A percentile compares a stretch with the other conserved stretches of the same genome.
phyloP scores from a whole-genome alignment of 2,329 filamentous ascomycete species.

The Pseudohalonectria lignicola region DNA sequence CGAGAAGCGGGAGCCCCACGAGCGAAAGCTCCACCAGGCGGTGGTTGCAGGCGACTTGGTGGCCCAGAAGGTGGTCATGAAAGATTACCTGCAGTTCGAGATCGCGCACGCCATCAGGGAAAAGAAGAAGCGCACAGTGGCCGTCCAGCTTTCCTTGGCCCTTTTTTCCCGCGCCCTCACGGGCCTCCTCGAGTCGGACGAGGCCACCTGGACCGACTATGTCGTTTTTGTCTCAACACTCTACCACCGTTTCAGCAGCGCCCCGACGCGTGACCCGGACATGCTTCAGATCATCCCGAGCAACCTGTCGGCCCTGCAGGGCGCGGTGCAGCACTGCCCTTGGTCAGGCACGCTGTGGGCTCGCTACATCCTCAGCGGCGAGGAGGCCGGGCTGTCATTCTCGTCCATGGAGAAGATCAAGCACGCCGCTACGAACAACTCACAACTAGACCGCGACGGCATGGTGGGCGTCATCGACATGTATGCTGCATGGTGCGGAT shows the following conservation, averaged over 20 bases:
- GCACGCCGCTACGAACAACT: conserved; percentile 78
- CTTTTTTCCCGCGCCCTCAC: conserved; percentile 70
- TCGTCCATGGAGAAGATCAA: conserved; percentile 81
- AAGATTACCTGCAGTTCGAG: conserved; percentile 81
- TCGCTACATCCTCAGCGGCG: conserved; percentile 74
- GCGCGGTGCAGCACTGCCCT: conserved; percentile 82
- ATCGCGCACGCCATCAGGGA: conserved; percentile 48
- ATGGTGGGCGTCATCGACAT: conserved; percentile 85
- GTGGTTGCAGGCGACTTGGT: conserved; percentile 42
- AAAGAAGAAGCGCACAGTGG: conserved; percentile 29
- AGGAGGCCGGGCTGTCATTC: conserved; percentile 67
- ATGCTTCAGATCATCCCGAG: conserved; percentile 26
- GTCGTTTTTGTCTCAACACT: conserved; percentile 58
- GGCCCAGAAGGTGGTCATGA: conserved; percentile 38
- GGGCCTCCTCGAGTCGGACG: conserved; percentile 59
- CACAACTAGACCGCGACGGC: conserved; percentile 73
- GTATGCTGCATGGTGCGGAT: conserved; percentile 90
- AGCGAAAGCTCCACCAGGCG: conserved; percentile 53
- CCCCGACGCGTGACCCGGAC: conserved; percentile 19
- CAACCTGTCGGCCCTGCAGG: conserved; percentile 61
- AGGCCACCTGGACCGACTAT: conserved; percentile 74
- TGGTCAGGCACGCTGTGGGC: conserved; percentile 91
- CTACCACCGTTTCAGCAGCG: conserved; percentile 20
- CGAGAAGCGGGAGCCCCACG: conserved; percentile 53
- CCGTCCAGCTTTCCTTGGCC: conserved; percentile 43